Evolutionary conservation across 768 basidiomycete species (phyloP).

Genomic region (Podaxis mareebaensis): DNA sequence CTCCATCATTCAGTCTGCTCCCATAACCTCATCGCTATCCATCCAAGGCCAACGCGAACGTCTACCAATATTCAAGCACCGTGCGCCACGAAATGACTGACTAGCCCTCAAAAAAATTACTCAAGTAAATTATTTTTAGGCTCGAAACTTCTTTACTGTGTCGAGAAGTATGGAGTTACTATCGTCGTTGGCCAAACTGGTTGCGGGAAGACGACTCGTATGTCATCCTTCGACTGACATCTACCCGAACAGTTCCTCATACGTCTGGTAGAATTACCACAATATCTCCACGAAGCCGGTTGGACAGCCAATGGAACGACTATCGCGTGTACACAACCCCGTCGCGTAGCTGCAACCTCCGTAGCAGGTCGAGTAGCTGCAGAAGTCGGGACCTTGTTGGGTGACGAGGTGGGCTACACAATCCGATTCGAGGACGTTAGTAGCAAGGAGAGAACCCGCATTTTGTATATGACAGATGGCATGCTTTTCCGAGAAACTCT

Average conservation of each 20-base stretch:
- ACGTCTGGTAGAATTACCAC: constrained; percentile 76
- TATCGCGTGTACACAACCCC: constrained; percentile 91
- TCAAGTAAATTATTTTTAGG: constrained; percentile 44
- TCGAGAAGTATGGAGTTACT: constrained; percentile 81
- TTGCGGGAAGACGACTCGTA: constrained; percentile 97
- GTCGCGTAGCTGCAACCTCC: constrained; percentile 92
- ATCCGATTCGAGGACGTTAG: constrained; percentile 97
- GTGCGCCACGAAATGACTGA: constrained; percentile 40
- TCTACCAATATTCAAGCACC: constrained; percentile 89
- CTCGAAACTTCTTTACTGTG: constrained; percentile 75
- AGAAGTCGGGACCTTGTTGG: constrained; percentile 88
- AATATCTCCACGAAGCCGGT: constrained; percentile 92
- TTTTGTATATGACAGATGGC: constrained; percentile 97
- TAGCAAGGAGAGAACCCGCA: constrained; percentile 79
- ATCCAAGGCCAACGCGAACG: constrained; percentile 77
- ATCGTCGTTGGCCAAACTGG: constrained; percentile 96
- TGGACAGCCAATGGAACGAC: constrained; percentile 84
- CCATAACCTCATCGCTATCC: constrained; percentile 52
- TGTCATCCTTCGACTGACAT: constrained; percentile 29
- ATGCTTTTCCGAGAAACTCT: constrained; percentile 96
- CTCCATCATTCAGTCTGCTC: constrained; percentile 65
- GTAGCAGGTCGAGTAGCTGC: constrained; percentile 88
- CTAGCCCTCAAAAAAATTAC: not conserved
- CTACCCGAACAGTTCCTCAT: constrained; percentile 3
- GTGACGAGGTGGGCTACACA: constrained; percentile 96